These are phyloP conservation scores for Solanum chacoense DNA, from an alignment of 305 asterid species.

Conservation along the genomic window DNA sequence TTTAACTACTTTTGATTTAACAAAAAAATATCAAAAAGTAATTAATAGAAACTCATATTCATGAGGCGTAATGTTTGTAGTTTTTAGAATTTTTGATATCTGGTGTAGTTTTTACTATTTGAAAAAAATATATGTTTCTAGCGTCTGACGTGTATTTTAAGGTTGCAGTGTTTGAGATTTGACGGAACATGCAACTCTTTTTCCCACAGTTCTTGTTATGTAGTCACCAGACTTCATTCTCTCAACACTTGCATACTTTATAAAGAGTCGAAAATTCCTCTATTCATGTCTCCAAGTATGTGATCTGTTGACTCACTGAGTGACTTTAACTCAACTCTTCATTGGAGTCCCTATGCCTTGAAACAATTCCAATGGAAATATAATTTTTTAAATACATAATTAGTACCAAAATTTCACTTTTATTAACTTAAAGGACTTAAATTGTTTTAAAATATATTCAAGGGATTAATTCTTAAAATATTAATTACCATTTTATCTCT, in stretches of 20 bases:
- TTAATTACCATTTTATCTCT: not conserved
- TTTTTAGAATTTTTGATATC: not conserved
- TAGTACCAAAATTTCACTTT: too few relatives aligned
- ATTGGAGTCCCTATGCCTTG: not conserved
- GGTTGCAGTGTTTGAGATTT: not conserved
- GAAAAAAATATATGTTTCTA: not conserved
- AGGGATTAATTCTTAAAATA: too few relatives aligned
- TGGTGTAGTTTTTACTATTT: not conserved
- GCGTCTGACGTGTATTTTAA: not conserved
- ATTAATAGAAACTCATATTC: not conserved
- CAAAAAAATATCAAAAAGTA: not conserved
- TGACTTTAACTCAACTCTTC: not conserved
- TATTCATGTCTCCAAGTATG: too few relatives aligned
- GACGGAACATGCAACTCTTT: not conserved
- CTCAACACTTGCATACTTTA: too few relatives aligned
- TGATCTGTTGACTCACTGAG: not conserved
- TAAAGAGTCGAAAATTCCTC: too few relatives aligned
- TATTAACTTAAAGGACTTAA: too few relatives aligned
- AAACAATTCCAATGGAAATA: not conserved
- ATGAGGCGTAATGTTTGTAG: not conserved
- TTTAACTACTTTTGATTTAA: not conserved
- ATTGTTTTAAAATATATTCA: too few relatives aligned
- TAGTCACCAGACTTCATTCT: too few relatives aligned
- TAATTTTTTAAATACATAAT: too few relatives aligned
- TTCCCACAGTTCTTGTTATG: not conserved